Base-by-base conservation (phyloP, 2,329 filamentous ascomycete species). In the Colletotrichum horii region DNA sequence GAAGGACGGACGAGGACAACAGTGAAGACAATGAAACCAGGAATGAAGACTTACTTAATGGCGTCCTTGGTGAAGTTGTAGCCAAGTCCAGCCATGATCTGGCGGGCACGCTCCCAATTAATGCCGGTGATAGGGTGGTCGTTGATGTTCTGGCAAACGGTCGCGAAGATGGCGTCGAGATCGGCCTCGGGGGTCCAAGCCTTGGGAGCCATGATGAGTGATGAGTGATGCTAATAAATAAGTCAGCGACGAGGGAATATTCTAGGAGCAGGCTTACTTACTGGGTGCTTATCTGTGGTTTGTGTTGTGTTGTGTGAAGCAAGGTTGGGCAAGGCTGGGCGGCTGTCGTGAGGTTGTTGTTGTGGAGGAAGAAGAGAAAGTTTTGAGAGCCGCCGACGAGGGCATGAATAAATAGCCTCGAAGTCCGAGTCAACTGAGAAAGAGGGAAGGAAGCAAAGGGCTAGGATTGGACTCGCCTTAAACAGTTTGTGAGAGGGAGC, bases 61-160 rank as follows among this genome's bases (percentile, higher is more conserved):
- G 85, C 85, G n/a, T 84, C 83, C 38, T 83, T 82, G 70, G 82
- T 83, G 36, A 86, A 86, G 11, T 71, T 38, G 28, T 86, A 82
- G 8, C 84, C 84, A 15, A 84, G 79, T 4, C 72, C 26, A 4
- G 65, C 70, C 85, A 86, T 85, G 43, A 83, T 74, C 15, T 70
- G 64, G 68, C 80, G 79, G 4, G 84, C 79, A 24, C 78, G 80
- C 61, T 79, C 70, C 85, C 84, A 86, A 78, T 85, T 83, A 75
- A 75, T 24, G 16, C 80, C 79, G 32, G 75, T 61, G 24, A 77
- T 65, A 15, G 79, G 76, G 0, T 81, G 81, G 48, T 79, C 77
- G 67, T 77, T 79, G 68, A 34, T 24, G 16, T 69, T 62, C 19
- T 62, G n/a, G 14, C 48, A 22, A 66, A 85, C 81, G 67, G 85